These are phyloP conservation scores for Colletotrichum tabaci DNA, from an alignment of 2,329 filamentous ascomycete species.

Conservation along the genomic window DNA sequence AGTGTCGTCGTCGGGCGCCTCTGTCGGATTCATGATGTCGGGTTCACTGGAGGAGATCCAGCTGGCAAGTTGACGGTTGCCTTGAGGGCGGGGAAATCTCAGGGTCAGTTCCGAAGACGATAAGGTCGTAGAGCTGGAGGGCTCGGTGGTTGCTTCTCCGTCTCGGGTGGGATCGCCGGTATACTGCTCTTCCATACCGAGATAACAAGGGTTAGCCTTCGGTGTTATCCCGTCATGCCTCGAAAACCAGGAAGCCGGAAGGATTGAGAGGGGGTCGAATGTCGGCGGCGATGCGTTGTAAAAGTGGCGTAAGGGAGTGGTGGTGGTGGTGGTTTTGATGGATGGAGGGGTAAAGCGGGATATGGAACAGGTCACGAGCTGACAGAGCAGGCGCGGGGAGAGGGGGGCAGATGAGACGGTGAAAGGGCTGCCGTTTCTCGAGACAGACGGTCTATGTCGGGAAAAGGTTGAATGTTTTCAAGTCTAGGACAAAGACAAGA, in stretches of 20 bases:
- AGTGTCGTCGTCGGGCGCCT: conserved; percentile 62
- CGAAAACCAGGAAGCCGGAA: conserved; percentile 43
- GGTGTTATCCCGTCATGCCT: conserved; percentile 55
- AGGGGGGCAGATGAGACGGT: neutral
- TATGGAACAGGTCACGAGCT: conserved; percentile 34
- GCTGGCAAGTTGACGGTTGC: conserved; percentile 69
- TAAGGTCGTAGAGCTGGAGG: conserved; percentile 47
- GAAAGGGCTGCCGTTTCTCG: conserved; percentile 17
- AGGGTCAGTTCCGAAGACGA: conserved; percentile 65
- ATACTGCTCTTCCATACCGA: conserved; percentile 69
- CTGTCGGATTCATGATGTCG: conserved; percentile 67
- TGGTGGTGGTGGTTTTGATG: conserved; percentile 33
- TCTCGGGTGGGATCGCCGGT: conserved; percentile 33
- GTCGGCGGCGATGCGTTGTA: conserved; percentile 22
- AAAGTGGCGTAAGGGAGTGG: conserved; percentile 1
- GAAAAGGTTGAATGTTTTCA: conserved; percentile 16
- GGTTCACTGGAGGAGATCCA: conserved; percentile 72
- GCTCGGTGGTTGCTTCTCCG: conserved; percentile 40
- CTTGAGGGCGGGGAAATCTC: conserved; percentile 70
- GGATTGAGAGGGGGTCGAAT: neutral
- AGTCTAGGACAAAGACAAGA: neutral
- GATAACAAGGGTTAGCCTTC: conserved; percentile 53
- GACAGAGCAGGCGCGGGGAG: conserved; percentile 23
- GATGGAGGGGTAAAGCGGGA: conserved; percentile 42
- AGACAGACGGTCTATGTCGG: conserved; percentile 14